Conservation (phyloP, 805 yeast genomes). For the baker's yeast (Saccharomyces cerevisiae) region DNA sequence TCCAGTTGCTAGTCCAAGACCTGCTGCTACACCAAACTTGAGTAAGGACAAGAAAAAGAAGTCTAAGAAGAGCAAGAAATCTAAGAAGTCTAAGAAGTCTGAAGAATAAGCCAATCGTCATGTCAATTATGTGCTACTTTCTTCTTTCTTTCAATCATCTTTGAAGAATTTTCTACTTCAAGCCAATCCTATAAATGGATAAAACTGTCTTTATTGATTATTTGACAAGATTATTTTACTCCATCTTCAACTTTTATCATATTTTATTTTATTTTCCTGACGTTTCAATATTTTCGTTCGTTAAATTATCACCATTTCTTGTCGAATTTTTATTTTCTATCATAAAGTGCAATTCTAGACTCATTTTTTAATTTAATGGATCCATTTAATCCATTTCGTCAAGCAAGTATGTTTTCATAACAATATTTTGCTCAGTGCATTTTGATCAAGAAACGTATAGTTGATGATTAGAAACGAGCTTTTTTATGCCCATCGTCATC, state of each 20-base stretch:
- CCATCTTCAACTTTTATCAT: neutral
- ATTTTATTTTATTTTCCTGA: neutral
- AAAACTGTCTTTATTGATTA: neutral
- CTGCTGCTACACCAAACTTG: conserved; percentile 3
- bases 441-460: neutral
- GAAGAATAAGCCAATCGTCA: conserved; percentile 6
- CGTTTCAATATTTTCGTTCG: neutral
- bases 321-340: neutral
- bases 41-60: conserved; percentile 1
- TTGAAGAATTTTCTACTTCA: neutral
- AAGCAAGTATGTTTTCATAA: neutral
- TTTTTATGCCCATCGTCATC: neutral
- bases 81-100: conserved; percentile 12
- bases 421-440: neutral
- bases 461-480: neutral
- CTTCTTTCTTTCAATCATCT: neutral
- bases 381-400: neutral
- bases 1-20: conserved; percentile 11
- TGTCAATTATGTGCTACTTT: neutral
- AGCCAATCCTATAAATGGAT: neutral
- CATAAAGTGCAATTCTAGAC: neutral
- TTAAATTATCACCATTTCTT: neutral
- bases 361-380: neutral
- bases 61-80: conserved; percentile 5
- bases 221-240: neutral